phyloP scores from a whole-genome alignment of 2,329 filamentous ascomycete genomes.

The Sporothrix pseudoabietina region DNA sequence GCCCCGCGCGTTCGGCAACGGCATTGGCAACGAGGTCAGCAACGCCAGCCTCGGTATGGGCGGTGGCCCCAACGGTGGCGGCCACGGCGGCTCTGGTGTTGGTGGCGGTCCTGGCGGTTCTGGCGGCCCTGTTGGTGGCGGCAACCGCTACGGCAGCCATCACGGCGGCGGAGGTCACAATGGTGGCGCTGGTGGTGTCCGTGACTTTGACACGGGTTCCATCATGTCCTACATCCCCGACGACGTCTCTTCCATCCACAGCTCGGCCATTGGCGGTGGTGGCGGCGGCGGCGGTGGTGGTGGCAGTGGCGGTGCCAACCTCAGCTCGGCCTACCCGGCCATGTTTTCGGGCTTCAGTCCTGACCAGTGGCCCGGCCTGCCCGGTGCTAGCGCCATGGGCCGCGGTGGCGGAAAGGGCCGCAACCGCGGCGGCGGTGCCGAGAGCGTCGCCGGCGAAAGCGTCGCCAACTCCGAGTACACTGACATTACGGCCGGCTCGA shows the following conservation, averaged over 20 bases:
- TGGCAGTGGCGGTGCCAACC: constrained; percentile 62
- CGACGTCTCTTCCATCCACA: constrained; percentile 94
- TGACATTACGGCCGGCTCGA: constrained; percentile 68
- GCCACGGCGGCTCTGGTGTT: constrained; percentile 37
- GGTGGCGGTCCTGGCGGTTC: constrained; percentile 29
- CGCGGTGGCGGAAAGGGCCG: constrained; percentile 68
- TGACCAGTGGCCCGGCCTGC: constrained; percentile 84
- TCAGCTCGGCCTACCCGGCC: constrained; percentile 80
- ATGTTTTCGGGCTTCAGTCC: constrained; percentile 93
- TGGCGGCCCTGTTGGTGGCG: neutral
- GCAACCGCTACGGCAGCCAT: constrained; percentile 34
- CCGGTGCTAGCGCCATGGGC: constrained; percentile 59
- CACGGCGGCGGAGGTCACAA: constrained; percentile 27
- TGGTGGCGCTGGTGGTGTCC: constrained; percentile 38
- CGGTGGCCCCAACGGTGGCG: constrained; percentile 36
- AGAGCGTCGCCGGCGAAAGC: constrained; percentile 88
- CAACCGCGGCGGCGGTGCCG: constrained; percentile 59
- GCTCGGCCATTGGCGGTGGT: constrained; percentile 82
- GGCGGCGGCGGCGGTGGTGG: constrained; percentile 59
- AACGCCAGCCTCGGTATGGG: constrained; percentile 36
- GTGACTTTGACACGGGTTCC: constrained; percentile 76
- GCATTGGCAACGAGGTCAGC: constrained; percentile 37
- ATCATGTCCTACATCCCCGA: constrained; percentile 95
- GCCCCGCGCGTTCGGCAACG: constrained; percentile 72
- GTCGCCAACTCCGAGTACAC: constrained; percentile 89